Evolutionary conservation across 352 stramenopile species (phyloP).

Genomic region (Phytopythium ostracodes): DNA sequence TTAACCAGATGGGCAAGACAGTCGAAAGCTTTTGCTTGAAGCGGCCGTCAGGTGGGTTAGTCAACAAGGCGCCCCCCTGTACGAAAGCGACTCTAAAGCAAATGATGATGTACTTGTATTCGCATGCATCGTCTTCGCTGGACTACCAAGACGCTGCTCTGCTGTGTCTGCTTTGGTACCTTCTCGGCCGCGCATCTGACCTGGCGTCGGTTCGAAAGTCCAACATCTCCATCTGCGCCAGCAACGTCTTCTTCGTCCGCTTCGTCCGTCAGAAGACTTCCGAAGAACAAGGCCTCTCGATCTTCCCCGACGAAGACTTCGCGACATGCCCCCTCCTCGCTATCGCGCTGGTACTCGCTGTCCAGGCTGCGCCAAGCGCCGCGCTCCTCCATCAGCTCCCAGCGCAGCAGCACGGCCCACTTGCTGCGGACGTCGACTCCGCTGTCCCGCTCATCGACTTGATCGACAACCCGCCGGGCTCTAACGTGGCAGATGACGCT

Average conservation of each 20-base stretch:
- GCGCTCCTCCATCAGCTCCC: not conserved
- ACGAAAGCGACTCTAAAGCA: not conserved
- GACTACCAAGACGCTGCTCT: not conserved
- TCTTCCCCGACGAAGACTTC: not conserved
- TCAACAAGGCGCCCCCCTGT: not conserved
- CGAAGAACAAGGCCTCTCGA: not conserved
- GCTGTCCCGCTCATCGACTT: no score
- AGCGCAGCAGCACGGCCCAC: no score
- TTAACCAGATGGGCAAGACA: no score
- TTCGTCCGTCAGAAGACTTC: not conserved
- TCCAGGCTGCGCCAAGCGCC: not conserved
- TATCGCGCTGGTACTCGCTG: not conserved
- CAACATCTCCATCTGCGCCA: not conserved
- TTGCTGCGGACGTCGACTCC: no score
- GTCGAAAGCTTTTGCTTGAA: not conserved
- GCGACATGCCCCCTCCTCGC: not conserved
- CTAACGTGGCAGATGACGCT: no score
- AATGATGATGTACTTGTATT: not conserved
- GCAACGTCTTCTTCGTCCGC: not conserved
- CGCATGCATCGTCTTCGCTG: not conserved
- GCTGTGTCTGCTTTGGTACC: not conserved
- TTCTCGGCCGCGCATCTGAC: not conserved
- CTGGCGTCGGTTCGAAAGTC: not conserved
- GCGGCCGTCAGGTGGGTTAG: not conserved
- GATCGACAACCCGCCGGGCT: no score